These are phyloP conservation scores for Coelastrella sp. DNA, from an alignment of 139 green algal genomes.

Conservation along the genomic window DNA sequence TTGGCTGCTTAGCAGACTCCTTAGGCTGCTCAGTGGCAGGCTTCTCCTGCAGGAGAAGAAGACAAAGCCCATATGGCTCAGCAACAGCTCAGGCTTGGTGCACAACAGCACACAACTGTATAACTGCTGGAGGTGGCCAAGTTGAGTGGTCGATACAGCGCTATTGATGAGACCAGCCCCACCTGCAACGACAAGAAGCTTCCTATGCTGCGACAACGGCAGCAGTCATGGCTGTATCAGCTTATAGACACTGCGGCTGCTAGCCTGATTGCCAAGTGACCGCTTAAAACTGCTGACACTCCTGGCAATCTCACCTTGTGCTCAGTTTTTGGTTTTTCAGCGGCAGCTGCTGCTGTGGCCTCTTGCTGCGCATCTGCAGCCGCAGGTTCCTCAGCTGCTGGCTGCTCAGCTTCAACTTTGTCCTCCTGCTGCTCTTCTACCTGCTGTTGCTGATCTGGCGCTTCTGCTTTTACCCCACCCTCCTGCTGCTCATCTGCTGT, in stretches of 20 bases:
- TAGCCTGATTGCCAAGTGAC: no score
- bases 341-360: not conserved
- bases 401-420: not conserved
- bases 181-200: not conserved
- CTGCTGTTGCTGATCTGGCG: not conserved
- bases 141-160: no score
- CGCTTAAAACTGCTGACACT: no score
- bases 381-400: not conserved
- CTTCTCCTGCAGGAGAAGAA: no score
- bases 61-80: no score
- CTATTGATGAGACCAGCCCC: not conserved
- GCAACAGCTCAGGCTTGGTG: no score
- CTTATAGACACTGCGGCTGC: no score
- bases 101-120: no score
- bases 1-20: no score
- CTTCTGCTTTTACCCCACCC: not conserved
- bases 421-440: not conserved
- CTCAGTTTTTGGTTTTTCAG: not conserved
- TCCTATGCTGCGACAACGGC: not conserved
- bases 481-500: not conserved
- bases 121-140: no score
- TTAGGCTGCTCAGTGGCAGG: no score
- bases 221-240: no score
- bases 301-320: not conserved
- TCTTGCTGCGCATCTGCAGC: constrained; percentile 14